These are phyloP conservation scores for Tulasnella sp. DNA, from an alignment of 768 basidiomycete genomes.

Conservation along the genomic window DNA sequence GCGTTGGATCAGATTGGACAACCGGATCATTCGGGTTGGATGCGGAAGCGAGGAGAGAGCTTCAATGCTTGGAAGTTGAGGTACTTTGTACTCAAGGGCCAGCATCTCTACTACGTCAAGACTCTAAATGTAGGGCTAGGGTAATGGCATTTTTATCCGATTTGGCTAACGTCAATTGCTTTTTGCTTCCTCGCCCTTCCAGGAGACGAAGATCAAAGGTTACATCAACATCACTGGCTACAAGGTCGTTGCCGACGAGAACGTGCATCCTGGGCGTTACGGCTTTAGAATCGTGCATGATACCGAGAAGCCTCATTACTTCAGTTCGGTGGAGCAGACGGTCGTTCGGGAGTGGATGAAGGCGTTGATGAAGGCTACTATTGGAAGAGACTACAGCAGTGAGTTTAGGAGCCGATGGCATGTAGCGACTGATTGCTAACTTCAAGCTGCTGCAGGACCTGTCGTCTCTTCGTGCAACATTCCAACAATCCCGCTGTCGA, in stretches of 20 bases:
- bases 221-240: constrained; percentile 89
- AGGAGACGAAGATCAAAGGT: constrained; percentile 97
- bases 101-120: constrained; percentile 82
- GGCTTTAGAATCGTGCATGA: constrained; percentile 94
- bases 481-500: constrained; percentile 88
- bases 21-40: constrained; percentile 87
- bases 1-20: constrained; percentile 88
- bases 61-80: constrained; percentile 91
- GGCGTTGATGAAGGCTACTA: constrained; percentile 98
- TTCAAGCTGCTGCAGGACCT: constrained; percentile 53
- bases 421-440: background rate
- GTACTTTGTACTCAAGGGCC: constrained; percentile 90
- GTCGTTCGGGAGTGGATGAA: constrained; percentile 99
- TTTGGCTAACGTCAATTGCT: constrained; percentile 22
- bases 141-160: background rate
- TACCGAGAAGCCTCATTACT: constrained; percentile 78
- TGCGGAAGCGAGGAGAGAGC: constrained; percentile 91
- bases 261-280: constrained; percentile 85
- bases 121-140: constrained; percentile 49
- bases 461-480: constrained; percentile 96
- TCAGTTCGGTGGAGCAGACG: constrained; percentile 84
- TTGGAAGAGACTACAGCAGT: constrained; percentile 90
- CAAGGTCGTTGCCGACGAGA: constrained; percentile 90
- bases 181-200: background rate
- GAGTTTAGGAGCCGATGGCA: constrained; percentile 33